A percentile compares a stretch with the other conserved stretches of the same genome.
Conservation (phyloP, 2,329 filamentous ascomycete genomes). For the Penicillium occitanis region DNA sequence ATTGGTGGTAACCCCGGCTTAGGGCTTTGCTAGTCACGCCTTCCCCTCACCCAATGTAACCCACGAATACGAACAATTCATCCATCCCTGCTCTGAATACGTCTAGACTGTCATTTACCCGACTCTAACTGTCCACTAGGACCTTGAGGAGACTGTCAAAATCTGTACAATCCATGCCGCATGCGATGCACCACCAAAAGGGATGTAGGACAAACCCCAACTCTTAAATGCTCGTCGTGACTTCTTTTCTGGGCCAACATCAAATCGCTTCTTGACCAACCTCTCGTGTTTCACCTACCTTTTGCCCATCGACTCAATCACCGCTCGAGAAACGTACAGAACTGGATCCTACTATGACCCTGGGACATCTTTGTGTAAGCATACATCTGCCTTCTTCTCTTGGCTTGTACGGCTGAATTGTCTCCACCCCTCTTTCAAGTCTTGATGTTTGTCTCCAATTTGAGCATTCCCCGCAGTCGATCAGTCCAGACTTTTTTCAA, state of each 20-base stretch:
- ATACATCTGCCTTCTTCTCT: background rate
- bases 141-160: background rate
- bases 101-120: background rate
- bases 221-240: background rate
- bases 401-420: background rate
- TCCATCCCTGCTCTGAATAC: background rate
- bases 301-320: background rate
- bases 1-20: background rate
- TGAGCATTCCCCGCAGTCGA: background rate
- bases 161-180: background rate
- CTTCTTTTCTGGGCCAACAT: background rate
- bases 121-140: background rate
- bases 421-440: no score
- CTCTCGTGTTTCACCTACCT: background rate
- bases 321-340: background rate
- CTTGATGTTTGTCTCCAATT: background rate
- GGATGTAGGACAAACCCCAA: background rate
- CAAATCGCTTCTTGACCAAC: background rate
- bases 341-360: background rate
- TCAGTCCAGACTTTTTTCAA: background rate
- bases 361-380: background rate
- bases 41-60: background rate
- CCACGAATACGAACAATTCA: background rate
- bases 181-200: background rate
- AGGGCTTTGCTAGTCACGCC: conserved; percentile 5